Conservation (phyloP, 2,329 filamentous ascomycete species). For the Aspergillus sp. region DNA sequence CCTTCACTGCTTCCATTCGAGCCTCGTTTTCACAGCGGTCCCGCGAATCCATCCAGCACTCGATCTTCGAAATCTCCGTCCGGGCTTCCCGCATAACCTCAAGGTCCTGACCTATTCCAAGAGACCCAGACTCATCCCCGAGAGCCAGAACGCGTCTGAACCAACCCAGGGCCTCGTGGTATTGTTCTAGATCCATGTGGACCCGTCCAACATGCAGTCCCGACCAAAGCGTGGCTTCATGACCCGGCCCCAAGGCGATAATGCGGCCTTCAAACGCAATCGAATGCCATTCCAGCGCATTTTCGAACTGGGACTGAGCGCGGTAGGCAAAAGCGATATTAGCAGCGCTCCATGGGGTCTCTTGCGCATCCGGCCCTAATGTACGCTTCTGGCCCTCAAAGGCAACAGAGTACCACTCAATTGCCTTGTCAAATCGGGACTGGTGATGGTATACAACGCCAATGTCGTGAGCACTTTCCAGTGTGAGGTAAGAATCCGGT, state of each 20-base stretch:
- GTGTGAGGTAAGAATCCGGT: background rate
- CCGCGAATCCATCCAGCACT: background rate
- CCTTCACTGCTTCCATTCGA: background rate
- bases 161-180: background rate
- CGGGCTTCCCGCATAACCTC: background rate
- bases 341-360: background rate
- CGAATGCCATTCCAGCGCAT: background rate
- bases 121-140: background rate
- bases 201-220: background rate
- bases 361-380: background rate
- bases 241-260: background rate
- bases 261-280: background rate
- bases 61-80: background rate
- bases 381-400: background rate
- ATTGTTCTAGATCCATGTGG: background rate
- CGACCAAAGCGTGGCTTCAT: background rate
- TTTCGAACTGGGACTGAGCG: background rate
- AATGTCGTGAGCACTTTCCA: background rate
- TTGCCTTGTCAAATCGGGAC: background rate
- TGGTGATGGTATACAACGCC: background rate
- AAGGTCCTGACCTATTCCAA: background rate
- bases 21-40: background rate
- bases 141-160: background rate
- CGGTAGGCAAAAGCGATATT: background rate
- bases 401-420: background rate